phyloP scores from a whole-genome alignment of 352 stramenopile genomes.

The Phytopythium boreale region DNA sequence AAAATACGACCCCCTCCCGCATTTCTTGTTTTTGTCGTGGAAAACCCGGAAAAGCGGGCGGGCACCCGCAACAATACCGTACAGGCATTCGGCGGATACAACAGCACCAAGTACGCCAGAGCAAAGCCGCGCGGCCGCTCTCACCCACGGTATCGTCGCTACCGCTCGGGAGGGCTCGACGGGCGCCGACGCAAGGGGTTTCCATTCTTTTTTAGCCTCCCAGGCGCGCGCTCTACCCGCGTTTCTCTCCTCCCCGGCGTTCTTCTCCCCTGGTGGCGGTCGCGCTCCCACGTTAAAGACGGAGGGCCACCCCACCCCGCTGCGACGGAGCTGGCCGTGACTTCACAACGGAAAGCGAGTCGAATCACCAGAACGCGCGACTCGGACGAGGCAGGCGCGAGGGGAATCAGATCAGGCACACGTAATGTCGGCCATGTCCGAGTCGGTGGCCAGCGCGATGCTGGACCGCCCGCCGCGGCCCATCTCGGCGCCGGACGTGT shows the following conservation, averaged over 20 bases:
- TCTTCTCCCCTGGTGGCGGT: background rate
- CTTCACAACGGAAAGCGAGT: background rate
- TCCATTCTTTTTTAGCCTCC: too few species aligned
- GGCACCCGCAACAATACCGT: too few species aligned
- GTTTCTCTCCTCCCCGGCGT: background rate
- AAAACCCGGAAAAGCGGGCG: background rate
- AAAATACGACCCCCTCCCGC: background rate
- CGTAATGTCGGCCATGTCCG: background rate
- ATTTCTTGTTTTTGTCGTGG: slow-evolving; percentile 5
- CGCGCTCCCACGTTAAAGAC: background rate
- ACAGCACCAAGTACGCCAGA: background rate
- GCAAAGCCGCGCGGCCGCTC: background rate
- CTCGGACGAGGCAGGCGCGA: background rate
- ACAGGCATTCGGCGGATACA: too few species aligned
- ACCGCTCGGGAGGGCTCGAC: too few species aligned
- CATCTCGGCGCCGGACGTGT: slow-evolving; percentile 19
- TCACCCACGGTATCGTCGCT: background rate
- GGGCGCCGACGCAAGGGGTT: too few species aligned
- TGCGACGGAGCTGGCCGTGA: too few species aligned
- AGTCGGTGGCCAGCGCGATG: background rate
- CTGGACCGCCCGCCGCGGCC: background rate
- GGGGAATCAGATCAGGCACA: background rate
- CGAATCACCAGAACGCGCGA: too few species aligned
- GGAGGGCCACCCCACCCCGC: too few species aligned
- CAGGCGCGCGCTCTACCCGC: too few species aligned